Evolutionary conservation across 2,329 filamentous ascomycete species (phyloP).

Genomic region (Pseudogymnoascus sp.): DNA sequence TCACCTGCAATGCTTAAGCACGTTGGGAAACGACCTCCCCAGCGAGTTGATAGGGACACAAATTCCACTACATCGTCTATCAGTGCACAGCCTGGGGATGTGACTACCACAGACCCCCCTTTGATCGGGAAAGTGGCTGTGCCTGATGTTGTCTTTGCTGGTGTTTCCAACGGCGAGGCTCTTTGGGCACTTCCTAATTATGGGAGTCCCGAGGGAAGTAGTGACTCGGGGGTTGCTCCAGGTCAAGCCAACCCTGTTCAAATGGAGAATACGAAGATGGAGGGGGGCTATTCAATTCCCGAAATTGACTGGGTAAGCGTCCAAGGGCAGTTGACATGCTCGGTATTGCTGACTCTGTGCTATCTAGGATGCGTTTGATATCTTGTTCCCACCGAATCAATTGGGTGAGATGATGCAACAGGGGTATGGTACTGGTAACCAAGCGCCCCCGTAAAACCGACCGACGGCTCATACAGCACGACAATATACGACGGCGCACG

Average conservation of each 20-base stretch:
- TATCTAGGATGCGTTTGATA: constrained; percentile 24
- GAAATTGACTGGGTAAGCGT: constrained; percentile 58
- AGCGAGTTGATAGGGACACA: constrained; percentile 12
- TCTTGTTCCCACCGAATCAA: constrained; percentile 23
- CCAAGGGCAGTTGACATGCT: background rate
- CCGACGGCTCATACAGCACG: background rate
- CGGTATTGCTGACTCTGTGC: background rate
- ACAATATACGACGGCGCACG: background rate
- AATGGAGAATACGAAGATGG: constrained; percentile 10
- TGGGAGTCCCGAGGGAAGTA: constrained; percentile 36
- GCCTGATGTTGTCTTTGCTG: constrained; percentile 32
- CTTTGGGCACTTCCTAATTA: constrained; percentile 35
- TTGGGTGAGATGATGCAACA: constrained; percentile 9
- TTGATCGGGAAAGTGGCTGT: constrained; percentile 11
- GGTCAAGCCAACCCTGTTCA: constrained; percentile 11
- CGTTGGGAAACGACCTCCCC: constrained; percentile 17
- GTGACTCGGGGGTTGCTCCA: constrained; percentile 32
- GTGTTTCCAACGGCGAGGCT: constrained; percentile 39
- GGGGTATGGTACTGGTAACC: background rate
- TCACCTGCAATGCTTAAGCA: constrained; percentile 31
- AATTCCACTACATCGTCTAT: background rate
- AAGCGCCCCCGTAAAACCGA: background rate
- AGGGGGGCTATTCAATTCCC: constrained; percentile 33
- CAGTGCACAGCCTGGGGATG: background rate
- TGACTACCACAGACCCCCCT: background rate